A percentile compares a stretch with the other conserved stretches of the same genome.
These are phyloP conservation scores for Astrocystis sublimbata DNA, from an alignment of 495 filamentous ascomycete genomes.

Conservation along the genomic window DNA sequence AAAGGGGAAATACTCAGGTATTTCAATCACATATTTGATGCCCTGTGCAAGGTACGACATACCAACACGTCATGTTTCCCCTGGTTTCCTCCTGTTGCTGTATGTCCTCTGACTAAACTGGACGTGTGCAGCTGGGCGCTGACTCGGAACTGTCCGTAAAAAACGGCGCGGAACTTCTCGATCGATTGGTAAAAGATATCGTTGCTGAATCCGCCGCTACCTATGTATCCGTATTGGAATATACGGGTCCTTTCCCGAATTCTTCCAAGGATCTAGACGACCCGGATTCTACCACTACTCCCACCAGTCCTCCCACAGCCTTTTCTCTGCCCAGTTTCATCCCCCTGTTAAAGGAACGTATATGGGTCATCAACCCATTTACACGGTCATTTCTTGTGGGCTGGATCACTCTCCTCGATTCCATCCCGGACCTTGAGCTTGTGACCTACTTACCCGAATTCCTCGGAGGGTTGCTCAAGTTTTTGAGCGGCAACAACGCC, in stretches of 20 bases:
- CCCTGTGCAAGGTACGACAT: slow-evolving; percentile 80
- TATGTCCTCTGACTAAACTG: slow-evolving; percentile 5
- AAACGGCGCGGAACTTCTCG: slow-evolving; percentile 94
- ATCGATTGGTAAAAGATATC: slow-evolving; percentile 96
- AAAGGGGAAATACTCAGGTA: slow-evolving; percentile 96
- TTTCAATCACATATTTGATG: slow-evolving; percentile 98
- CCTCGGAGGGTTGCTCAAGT: slow-evolving; percentile 84
- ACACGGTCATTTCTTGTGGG: slow-evolving; percentile 93
- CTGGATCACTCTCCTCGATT: slow-evolving; percentile 94
- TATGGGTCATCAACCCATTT: slow-evolving; percentile 90
- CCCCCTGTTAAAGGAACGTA: slow-evolving; percentile 87
- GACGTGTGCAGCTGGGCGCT: slow-evolving; percentile 71
- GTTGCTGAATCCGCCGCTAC: slow-evolving; percentile 95
- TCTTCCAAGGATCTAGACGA: slow-evolving; percentile 40
- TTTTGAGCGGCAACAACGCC: slow-evolving; percentile 84
- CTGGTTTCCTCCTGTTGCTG: neutral
- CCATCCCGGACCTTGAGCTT: slow-evolving; percentile 94
- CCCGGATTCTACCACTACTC: slow-evolving; percentile 46
- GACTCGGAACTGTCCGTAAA: slow-evolving; percentile 97
- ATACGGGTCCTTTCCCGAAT: slow-evolving; percentile 48
- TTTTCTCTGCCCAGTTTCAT: slow-evolving; percentile 93
- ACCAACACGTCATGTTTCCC: neutral
- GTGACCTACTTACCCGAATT: slow-evolving; percentile 92
- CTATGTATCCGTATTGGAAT: slow-evolving; percentile 86
- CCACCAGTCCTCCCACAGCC: slow-evolving; percentile 69